A percentile compares a stretch with the other conserved stretches of the same genome.
These are phyloP conservation scores for Prunus fruticosa DNA, from an alignment of 306 rosid genomes.

Conservation along the genomic window DNA sequence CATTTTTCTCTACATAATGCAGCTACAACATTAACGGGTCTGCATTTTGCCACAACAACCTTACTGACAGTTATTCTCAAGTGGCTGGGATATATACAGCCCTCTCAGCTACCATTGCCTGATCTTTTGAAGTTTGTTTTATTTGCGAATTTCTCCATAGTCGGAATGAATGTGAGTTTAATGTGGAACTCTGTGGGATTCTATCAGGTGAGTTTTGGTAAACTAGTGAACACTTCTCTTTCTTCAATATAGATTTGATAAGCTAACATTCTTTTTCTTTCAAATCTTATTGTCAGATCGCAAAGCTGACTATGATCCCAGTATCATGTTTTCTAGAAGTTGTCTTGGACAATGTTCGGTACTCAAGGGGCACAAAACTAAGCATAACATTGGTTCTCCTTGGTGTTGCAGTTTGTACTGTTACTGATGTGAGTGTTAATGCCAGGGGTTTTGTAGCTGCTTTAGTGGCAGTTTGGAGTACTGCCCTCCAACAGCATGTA, in stretches of 20 bases:
- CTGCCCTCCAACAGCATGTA: slow-evolving; percentile 76
- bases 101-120: slow-evolving; percentile 57
- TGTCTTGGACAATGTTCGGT: slow-evolving; percentile 61
- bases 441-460: slow-evolving; percentile 73
- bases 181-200: slow-evolving; percentile 94
- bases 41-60: slow-evolving; percentile 75
- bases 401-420: slow-evolving; percentile 87
- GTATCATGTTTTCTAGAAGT: slow-evolving; percentile 76
- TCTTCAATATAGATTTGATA: slow-evolving; percentile 4
- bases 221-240: slow-evolving; percentile 11
- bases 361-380: slow-evolving; percentile 76
- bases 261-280: slow-evolving; percentile 7
- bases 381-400: slow-evolving; percentile 68
- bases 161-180: slow-evolving; percentile 83
- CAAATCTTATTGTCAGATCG: slow-evolving; percentile 52
- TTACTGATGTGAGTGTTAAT: slow-evolving; percentile 78
- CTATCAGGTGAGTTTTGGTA: slow-evolving; percentile 57
- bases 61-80: slow-evolving; percentile 50
- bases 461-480: slow-evolving; percentile 75
- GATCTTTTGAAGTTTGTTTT: slow-evolving; percentile 70
- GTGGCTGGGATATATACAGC: slow-evolving; percentile 67
- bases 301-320: slow-evolving; percentile 86
- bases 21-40: slow-evolving; percentile 81
- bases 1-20: slow-evolving; percentile 32
- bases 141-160: slow-evolving; percentile 79